phyloP scores from a whole-genome alignment of 1,139 yeast genomes.

The Hyphopichia pseudoburtonii region DNA sequence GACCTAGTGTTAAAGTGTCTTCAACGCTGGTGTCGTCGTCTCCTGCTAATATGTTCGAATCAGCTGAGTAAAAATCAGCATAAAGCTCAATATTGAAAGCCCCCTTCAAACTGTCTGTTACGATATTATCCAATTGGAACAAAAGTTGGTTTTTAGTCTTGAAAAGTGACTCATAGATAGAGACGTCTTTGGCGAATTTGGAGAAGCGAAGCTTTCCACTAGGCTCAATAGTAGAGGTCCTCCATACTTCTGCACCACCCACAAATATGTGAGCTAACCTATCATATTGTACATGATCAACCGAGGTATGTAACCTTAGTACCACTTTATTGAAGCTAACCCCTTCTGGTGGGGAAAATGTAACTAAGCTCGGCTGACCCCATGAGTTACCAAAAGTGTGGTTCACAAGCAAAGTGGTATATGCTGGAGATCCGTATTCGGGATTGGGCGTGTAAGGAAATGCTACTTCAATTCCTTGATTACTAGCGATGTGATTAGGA shows the following conservation, averaged over 20 bases:
- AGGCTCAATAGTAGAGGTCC: slow-evolving; percentile 74
- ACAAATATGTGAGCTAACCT: slow-evolving; percentile 61
- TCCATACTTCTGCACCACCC: slow-evolving; percentile 63
- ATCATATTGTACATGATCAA: slow-evolving; percentile 64
- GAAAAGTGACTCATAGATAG: slow-evolving; percentile 51
- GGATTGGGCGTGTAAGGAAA: slow-evolving; percentile 18
- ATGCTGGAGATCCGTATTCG: slow-evolving; percentile 42
- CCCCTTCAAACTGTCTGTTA: slow-evolving; percentile 53
- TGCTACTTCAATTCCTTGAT: slow-evolving; percentile 6
- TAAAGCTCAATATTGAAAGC: slow-evolving; percentile 48
- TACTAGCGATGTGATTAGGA: background rate
- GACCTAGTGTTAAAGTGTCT: slow-evolving; percentile 1
- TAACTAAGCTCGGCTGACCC: slow-evolving; percentile 50
- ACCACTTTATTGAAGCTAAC: slow-evolving; percentile 51
- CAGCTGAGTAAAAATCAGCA: slow-evolving; percentile 44
- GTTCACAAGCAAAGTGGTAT: slow-evolving; percentile 35
- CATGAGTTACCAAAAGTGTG: slow-evolving; percentile 59
- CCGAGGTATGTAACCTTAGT: slow-evolving; percentile 49
- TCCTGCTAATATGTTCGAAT: slow-evolving; percentile 1
- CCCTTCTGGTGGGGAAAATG: slow-evolving; percentile 33
- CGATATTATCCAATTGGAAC: slow-evolving; percentile 58
- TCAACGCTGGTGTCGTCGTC: slow-evolving; percentile 5
- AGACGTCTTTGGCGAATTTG: slow-evolving; percentile 54
- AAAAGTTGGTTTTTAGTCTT: slow-evolving; percentile 21
- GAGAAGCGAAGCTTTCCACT: slow-evolving; percentile 26